Conservation (phyloP, 2,329 filamentous ascomycete species). For the Tolypocladium ovalisporum region DNA sequence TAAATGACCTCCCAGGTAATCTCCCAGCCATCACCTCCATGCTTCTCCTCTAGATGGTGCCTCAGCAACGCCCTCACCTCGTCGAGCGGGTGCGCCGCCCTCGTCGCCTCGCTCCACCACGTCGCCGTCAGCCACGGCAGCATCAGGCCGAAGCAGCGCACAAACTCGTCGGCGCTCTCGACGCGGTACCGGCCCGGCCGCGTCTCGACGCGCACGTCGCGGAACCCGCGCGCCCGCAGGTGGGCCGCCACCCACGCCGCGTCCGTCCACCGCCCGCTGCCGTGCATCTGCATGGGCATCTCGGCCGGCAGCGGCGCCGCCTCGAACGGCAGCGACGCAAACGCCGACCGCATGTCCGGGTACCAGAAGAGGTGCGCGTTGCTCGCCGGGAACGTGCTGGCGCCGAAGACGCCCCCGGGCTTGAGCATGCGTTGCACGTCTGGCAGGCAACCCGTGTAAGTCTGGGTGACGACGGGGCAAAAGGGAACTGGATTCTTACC, state of each 20-base stretch:
- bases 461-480: too few species aligned
- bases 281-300: slow-evolving; percentile 27
- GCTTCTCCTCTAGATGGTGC: slow-evolving; percentile 27
- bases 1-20: slow-evolving; percentile 13
- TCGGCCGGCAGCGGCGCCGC: slow-evolving; percentile 23
- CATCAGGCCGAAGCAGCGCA: slow-evolving; percentile 26
- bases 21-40: slow-evolving; percentile 17
- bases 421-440: slow-evolving; percentile 28
- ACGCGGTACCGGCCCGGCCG: slow-evolving; percentile 16
- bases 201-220: slow-evolving; percentile 24
- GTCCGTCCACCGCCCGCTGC: slow-evolving; percentile 27
- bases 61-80: slow-evolving; percentile 25
- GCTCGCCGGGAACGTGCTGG: slow-evolving; percentile 23
- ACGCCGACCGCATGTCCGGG: slow-evolving; percentile 25
- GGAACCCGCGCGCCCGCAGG: slow-evolving; percentile 23
- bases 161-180: slow-evolving; percentile 22
- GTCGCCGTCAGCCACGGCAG: slow-evolving; percentile 23
- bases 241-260: slow-evolving; percentile 25
- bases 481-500: slow-evolving; percentile 12
- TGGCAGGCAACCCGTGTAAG: slow-evolving; percentile 6
- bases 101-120: slow-evolving; percentile 28
- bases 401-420: slow-evolving; percentile 25
- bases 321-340: slow-evolving; percentile 28
- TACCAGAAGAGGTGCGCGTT: slow-evolving; percentile 22
- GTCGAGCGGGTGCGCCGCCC: slow-evolving; percentile 19